Evolutionary conservation across 2,329 filamentous ascomycete species (phyloP), one percentile per base, ranked within the genome.

Genomic region (Alternaria arborescens): DNA sequence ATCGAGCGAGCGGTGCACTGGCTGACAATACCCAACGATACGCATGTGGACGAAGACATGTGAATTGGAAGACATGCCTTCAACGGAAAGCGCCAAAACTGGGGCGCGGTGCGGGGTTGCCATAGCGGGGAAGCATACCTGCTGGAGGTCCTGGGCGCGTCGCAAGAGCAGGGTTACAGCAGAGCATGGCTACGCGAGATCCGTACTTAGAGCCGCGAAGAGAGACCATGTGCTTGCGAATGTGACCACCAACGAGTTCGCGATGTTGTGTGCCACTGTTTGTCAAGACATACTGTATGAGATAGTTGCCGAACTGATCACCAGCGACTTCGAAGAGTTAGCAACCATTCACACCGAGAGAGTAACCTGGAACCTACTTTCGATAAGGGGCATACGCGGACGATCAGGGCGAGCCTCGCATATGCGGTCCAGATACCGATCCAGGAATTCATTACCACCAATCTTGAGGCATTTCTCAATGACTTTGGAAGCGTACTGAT

Each of bases 391-490:
- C 81, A 98, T 98, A 55, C 95, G 93, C 62, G 95, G 94, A 68
- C 95, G 91, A 77, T 97, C 94, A 43, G 89, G 84, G 64, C 93
- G 92, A 60, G 93, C 93, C 78, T 97, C 94, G 77, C 94, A 98
- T 62, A 99, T 93, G 62, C 94, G 91, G 77, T 96, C 91, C 61
- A 99, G 88, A 75, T 98, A 99, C 63, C 93, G 92, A 62, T 93
- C 87, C 43, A 99, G 86, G 75, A 99, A 99, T 47, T 98, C 94
- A 26, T 86, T 81, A 28, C 93, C 92, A 44, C 94, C 93, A 81
- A 99, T 97, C 84, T 99, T 99, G 69, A 99, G 88, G 73, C 95
- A 99, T 82, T 99, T 99, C 82, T 99, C 94, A 62, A 99, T 94
- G 44, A 99, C 95, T 81, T 99, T 99, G 61, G 95, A 99, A 43